Conservation (phyloP, 2,329 filamentous ascomycete species). For the Diaporthe ampelina region DNA sequence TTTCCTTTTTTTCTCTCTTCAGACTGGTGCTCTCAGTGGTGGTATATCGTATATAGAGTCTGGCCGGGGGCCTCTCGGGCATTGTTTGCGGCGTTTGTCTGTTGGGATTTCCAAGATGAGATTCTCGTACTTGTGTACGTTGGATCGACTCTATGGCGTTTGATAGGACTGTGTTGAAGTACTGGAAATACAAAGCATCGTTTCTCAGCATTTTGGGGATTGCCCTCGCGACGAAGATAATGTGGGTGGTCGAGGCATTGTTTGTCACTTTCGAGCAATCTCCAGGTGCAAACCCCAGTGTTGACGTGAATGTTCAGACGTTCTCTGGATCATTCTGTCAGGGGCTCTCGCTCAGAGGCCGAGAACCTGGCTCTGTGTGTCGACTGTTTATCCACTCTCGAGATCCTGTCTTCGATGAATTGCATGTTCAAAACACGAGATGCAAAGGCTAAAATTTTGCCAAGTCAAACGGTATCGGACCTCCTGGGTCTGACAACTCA, state of each 20-base stretch:
- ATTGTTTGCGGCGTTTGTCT: constrained; percentile 35
- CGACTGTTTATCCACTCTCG: constrained; percentile 31
- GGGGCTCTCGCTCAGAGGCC: constrained; percentile 29
- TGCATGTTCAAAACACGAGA: constrained; percentile 37
- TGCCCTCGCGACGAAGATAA: neutral
- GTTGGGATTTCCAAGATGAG: constrained; percentile 1
- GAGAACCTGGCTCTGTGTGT: constrained; percentile 15
- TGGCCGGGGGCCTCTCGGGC: constrained; percentile 20
- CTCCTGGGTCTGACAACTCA: constrained; percentile 38
- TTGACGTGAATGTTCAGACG: neutral
- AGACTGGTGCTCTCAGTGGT: neutral
- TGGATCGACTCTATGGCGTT: constrained; percentile 20
- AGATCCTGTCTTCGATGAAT: constrained; percentile 16
- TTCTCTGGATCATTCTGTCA: neutral
- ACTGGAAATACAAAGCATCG: neutral
- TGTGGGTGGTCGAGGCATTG: neutral
- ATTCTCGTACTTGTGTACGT: neutral
- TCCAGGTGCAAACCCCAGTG: neutral
- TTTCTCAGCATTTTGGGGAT: neutral
- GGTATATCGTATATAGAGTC: constrained; percentile 19
- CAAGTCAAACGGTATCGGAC: constrained; percentile 38
- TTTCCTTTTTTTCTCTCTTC: neutral
- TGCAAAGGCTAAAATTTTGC: constrained; percentile 26
- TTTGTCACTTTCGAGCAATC: neutral
- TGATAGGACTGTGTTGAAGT: neutral